Base-by-base conservation (phyloP, 192 early-diverging fungal genomes). In the Chytriomyces sp. region DNA sequence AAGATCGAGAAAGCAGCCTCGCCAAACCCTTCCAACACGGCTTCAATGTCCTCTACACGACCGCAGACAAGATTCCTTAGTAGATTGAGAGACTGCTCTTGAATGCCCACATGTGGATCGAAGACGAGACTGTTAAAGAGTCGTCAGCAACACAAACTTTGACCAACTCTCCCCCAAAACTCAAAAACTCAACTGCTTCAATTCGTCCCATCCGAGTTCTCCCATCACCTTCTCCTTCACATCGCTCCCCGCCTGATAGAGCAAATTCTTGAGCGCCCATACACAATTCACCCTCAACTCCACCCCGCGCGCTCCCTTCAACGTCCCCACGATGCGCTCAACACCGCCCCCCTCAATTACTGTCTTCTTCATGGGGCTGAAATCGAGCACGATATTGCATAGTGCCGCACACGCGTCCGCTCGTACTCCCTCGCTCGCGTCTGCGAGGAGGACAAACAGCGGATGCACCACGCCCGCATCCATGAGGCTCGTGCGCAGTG, bases 361-460 rank as follows among this genome's bases (percentile, higher is more conserved):
- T 5, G 77, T 85, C 78, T 81, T 74, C 59, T 83, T 84, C 91
- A 94, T 92, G 0, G 93, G 92, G 10, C 90, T 90, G 59, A 95
- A 92, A 54, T 93, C 93, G 25, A 96, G 72, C 4, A 92, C 90
- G 44, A 96, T 84, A 59, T 96, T 96, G 77, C 94, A 94, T 1
- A 96, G 70, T 0, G 91, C 89, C 4, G 90, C 94, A 40, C 85
- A 89, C 3, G 92, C 93, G 12, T 81, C 82, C 32, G 85, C 82
- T 39, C 89, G 87, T 0, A 93, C 91, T 7, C 83, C 79, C 3
- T 78, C 71, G 41, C 84, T 85, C 33, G 80, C 75, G 76, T 93
- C 91, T 5, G 79, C 73, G 17, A 94, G 75, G 0, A 94, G 70
- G 77, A 83, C 79, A 65, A 92, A 87, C 38, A 96, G 75, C 22